Percentiles rank a stretch among this genome's conserved stretches.
Evolutionary conservation across 768 basidiomycete species (phyloP).

Genomic region (Asterophora lycoperdoides): DNA sequence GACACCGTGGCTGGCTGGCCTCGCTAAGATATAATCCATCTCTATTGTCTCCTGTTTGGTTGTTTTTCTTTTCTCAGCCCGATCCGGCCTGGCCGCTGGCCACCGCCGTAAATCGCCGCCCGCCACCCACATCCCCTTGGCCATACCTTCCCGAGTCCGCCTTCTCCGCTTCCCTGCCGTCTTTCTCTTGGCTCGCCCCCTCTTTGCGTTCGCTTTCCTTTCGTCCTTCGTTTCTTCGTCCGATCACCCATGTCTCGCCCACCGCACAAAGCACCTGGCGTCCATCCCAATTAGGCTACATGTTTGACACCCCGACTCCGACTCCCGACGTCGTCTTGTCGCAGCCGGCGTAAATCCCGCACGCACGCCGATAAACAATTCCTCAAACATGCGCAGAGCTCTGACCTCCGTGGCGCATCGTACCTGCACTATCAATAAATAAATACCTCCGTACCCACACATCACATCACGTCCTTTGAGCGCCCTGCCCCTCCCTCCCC

Average conservation of each 20-base stretch:
- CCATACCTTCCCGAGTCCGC: not conserved
- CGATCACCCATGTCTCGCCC: not conserved
- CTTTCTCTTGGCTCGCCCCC: not conserved
- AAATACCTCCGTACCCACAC: not conserved
- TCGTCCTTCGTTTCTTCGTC: not conserved
- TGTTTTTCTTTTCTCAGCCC: slow-evolving; percentile 7
- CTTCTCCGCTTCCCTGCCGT: slow-evolving; percentile 5
- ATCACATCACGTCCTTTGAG: too few species aligned
- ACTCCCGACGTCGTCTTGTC: slow-evolving; percentile 8
- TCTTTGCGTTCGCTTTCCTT: not conserved
- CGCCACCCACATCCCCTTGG: slow-evolving; percentile 1
- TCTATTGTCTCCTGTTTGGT: slow-evolving; percentile 17
- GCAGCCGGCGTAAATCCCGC: slow-evolving; percentile 19
- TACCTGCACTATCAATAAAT: not conserved
- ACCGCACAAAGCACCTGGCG: not conserved
- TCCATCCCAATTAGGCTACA: not conserved
- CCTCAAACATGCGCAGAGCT: not conserved
- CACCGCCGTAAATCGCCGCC: slow-evolving; percentile 10
- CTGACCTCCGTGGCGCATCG: not conserved
- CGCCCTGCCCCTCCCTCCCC: not conserved
- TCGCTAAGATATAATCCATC: slow-evolving; percentile 4
- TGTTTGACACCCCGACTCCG: slow-evolving; percentile 6
- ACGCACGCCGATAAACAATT: too few species aligned
- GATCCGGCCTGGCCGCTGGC: not conserved
- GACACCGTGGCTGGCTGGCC: not conserved